A percentile compares a stretch with the other conserved stretches of the same genome.
Evolutionary conservation across 1,139 yeast genomes (phyloP).

Genomic region (Arxiozyma slooffiae): DNA sequence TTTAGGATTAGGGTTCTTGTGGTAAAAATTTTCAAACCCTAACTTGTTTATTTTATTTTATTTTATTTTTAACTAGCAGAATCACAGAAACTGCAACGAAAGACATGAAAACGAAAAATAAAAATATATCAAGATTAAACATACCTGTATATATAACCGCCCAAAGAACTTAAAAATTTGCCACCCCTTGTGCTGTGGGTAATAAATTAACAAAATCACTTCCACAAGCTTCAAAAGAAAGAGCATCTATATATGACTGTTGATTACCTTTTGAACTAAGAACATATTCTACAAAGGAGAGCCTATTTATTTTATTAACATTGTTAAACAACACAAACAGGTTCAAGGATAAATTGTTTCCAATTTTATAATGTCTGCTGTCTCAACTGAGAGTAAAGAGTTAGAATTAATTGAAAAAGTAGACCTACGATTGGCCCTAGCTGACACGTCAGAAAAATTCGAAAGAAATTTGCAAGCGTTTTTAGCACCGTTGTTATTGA

Average conservation of each 20-base stretch:
- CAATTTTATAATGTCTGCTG: neutral
- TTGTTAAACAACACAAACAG: too few species aligned
- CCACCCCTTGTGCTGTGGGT: neutral
- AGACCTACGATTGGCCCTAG: constrained; percentile 73
- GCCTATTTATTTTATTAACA: too few species aligned
- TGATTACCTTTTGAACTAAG: too few species aligned
- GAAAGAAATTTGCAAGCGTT: constrained; percentile 52
- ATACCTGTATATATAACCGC: neutral
- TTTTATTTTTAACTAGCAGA: too few species aligned
- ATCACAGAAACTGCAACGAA: neutral
- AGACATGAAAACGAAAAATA: too few species aligned
- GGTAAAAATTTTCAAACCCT: neutral
- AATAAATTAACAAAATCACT: too few species aligned
- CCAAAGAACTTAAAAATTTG: neutral
- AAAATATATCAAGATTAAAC: neutral
- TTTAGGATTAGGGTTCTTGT: neutral
- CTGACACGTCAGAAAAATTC: constrained; percentile 57
- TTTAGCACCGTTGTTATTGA: constrained; percentile 68
- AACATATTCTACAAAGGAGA: too few species aligned
- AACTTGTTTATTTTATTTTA: neutral
- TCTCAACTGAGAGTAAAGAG: constrained; percentile 34
- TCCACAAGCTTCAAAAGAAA: neutral
- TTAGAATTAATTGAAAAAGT: constrained; percentile 58
- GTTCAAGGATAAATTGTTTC: neutral
- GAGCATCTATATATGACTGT: too few species aligned